Evolutionary conservation across 768 basidiomycete species (phyloP), one percentile per base, ranked within the genome.

Genomic region (Tricholomella constricta): DNA sequence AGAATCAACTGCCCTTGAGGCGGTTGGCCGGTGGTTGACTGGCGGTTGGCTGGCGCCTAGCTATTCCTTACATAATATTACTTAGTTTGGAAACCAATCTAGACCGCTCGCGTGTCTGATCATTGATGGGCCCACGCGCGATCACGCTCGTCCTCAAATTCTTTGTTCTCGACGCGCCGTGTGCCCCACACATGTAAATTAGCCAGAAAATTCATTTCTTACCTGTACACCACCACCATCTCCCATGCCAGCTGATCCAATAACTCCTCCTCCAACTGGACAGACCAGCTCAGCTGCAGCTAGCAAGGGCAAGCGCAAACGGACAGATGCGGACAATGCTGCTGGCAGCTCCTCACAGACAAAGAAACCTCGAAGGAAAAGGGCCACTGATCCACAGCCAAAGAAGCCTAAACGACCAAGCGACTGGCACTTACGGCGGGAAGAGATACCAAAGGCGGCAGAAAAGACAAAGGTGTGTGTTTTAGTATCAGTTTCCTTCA

Each of bases 361-460:
- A 37, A 54, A 54, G 45, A 54, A 48, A 48, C 1, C 45, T 46
- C 45, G 45, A 9, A 46, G n/a, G n/a, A n/a, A n/a, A n/a, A n/a
- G 11, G 7, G 19, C 10, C 11, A 22, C 20, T 46, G 31, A 29
- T 47, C 35, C 25, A 25, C 43, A 36, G 31, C 35, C 38, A 17
- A 57, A 31, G 43, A 57, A 57, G 34, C 51, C 51, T n/a, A 57
- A 57, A 46, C 48, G 25, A 45, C 45, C 56, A 10, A 53, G 51
- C 44, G 56, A 57, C 37, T 57, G 41, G 46, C 56, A 57, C 32
- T 22, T 57, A 15, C 41, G 17, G 27, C 22, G 37, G 51, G 46
- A 27, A 20, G 56, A 57, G 40, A 37, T 57, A 44, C 51, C 51
- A 35, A 48, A 52, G 25, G 41, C 47, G 11, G 45, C 56, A 19